phyloP scores from a whole-genome alignment of 176 grass and related monocot genomes.

The Dactylis glomerata region DNA sequence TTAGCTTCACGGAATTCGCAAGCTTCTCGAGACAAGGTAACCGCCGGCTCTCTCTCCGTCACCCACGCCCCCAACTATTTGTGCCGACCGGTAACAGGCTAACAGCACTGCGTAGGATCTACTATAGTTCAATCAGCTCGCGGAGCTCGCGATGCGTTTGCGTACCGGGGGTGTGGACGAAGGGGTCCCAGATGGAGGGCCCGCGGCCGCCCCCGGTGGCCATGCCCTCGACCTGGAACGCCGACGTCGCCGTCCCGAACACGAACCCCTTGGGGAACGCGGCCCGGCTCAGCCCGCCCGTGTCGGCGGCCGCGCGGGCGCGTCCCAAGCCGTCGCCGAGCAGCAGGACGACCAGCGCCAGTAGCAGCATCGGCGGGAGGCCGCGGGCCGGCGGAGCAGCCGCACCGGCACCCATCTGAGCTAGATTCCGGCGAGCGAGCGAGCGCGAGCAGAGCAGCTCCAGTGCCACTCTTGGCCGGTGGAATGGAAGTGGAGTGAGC shows the following conservation, averaged over 20 bases:
- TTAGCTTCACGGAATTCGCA: neutral
- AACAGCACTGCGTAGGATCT: neutral
- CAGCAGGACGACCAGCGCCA: slow-evolving; percentile 17
- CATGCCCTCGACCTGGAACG: slow-evolving; percentile 69
- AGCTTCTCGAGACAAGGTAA: neutral
- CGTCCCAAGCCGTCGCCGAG: neutral
- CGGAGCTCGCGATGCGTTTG: neutral
- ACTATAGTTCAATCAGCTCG: neutral
- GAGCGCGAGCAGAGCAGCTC: neutral
- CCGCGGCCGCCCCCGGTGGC: slow-evolving; percentile 43
- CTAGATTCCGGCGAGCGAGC: neutral
- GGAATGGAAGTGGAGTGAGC: neutral
- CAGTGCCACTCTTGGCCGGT: neutral
- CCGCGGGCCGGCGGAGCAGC: neutral
- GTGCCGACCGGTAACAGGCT: neutral
- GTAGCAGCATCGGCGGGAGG: neutral
- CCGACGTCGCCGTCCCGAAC: slow-evolving; percentile 69
- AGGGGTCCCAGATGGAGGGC: slow-evolving; percentile 64
- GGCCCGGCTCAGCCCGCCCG: slow-evolving; percentile 39
- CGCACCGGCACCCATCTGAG: slow-evolving; percentile 1
- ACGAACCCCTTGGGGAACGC: slow-evolving; percentile 56
- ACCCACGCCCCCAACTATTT: too few species aligned
- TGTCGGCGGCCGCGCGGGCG: slow-evolving; percentile 20
- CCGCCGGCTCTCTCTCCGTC: too few species aligned
- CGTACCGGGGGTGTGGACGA: slow-evolving; percentile 56